Evolutionary conservation across 169 alveolate genomes (phyloP).

Genomic region (Cryptosporidium parvum): DNA sequence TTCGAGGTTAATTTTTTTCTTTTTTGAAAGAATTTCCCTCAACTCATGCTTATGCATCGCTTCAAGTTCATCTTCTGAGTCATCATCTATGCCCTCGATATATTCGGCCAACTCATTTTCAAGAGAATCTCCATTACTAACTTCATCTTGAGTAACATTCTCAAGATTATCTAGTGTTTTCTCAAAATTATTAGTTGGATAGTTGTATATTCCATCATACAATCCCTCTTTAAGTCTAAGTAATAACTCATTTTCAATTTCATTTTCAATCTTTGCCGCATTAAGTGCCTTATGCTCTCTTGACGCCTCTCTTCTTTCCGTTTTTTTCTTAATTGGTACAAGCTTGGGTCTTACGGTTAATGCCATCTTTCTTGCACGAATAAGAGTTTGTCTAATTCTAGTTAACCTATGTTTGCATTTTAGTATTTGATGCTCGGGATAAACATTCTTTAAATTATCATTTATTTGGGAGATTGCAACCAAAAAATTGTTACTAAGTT

Average conservation of each 20-base stretch:
- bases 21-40: slow-evolving; percentile 24
- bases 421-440: slow-evolving; percentile 93
- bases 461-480: slow-evolving; percentile 94
- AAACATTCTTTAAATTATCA: slow-evolving; percentile 91
- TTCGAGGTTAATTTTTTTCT: slow-evolving; percentile 72
- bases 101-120: slow-evolving; percentile 63
- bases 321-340: slow-evolving; percentile 96
- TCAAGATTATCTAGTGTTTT: slow-evolving; percentile 78
- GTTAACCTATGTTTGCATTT: slow-evolving; percentile 97
- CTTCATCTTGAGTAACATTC: slow-evolving; percentile 42
- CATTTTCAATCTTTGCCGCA: slow-evolving; percentile 97
- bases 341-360: slow-evolving; percentile 83
- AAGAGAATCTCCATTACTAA: background rate
- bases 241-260: slow-evolving; percentile 95
- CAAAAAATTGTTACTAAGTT: slow-evolving; percentile 91
- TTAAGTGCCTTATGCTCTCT: slow-evolving; percentile 96
- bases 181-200: slow-evolving; percentile 82
- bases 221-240: slow-evolving; percentile 92
- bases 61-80: slow-evolving; percentile 77
- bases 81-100: slow-evolving; percentile 76
- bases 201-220: slow-evolving; percentile 86
- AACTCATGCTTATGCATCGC: slow-evolving; percentile 73
- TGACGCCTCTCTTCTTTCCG: slow-evolving; percentile 97
- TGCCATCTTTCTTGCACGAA: slow-evolving; percentile 92
- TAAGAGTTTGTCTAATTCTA: slow-evolving; percentile 94